Evolutionary conservation across 208 protist genomes (phyloP).

Genomic region (Trichomonas vaginalis): DNA sequence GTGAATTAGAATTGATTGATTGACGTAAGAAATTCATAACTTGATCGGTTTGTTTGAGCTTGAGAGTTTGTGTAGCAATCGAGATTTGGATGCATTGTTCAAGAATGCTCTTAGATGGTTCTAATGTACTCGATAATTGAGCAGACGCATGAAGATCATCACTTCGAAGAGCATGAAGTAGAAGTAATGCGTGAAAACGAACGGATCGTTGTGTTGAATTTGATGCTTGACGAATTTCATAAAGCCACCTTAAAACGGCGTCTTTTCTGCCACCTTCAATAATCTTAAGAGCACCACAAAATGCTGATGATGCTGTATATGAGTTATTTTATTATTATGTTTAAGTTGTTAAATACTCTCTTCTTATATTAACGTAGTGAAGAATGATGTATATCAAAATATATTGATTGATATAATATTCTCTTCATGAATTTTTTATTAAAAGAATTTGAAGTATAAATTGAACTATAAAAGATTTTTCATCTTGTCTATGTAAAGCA

Average conservation of each 20-base stretch:
- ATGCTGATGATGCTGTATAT: neutral
- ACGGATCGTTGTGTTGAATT: neutral
- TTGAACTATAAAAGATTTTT: no score
- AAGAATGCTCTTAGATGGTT: neutral
- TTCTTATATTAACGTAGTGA: no score
- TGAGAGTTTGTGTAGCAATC: neutral
- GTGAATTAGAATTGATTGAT: neutral
- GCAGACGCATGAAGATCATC: neutral
- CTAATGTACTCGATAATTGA: neutral
- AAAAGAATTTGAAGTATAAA: no score
- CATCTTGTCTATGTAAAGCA: no score
- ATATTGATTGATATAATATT: no score
- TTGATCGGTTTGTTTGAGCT: neutral
- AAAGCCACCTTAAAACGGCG: neutral
- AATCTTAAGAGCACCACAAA: neutral
- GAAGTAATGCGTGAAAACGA: neutral
- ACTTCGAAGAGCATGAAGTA: neutral
- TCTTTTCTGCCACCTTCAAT: neutral
- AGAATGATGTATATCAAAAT: no score
- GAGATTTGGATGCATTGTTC: neutral
- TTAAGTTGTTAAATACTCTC: no score
- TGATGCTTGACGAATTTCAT: neutral
- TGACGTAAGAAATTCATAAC: neutral
- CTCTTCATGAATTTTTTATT: no score
- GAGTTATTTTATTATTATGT: no score